Conservation (phyloP, 768 basidiomycete species). For the Amylocystis lapponica region DNA sequence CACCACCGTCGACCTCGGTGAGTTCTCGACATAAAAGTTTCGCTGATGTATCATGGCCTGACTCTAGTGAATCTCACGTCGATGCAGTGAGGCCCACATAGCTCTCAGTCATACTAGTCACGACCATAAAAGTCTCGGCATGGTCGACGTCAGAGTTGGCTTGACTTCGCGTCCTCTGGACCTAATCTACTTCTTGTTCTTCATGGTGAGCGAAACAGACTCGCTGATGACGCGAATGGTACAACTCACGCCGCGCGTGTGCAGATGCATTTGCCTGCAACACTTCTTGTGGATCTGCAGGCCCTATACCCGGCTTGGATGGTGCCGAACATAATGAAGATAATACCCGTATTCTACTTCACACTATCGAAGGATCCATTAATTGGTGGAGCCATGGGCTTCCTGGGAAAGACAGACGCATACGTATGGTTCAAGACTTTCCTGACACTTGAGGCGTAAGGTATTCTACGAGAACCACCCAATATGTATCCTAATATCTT, state of each 20-base stretch:
- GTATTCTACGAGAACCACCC: neutral
- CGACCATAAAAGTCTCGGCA: no score
- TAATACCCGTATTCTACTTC: slow-evolving; percentile 46
- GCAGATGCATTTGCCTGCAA: slow-evolving; percentile 62
- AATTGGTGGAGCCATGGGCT: slow-evolving; percentile 46
- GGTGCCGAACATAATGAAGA: slow-evolving; percentile 42
- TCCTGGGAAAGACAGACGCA: slow-evolving; percentile 23
- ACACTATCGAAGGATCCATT: slow-evolving; percentile 62
- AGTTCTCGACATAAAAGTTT: no score
- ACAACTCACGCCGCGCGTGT: neutral
- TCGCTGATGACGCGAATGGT: neutral
- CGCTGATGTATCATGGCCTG: no score
- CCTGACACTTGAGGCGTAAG: slow-evolving; percentile 56
- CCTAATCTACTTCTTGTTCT: slow-evolving; percentile 66
- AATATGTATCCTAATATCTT: neutral
- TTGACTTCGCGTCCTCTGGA: slow-evolving; percentile 58
- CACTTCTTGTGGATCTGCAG: slow-evolving; percentile 69
- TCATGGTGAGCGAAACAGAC: slow-evolving; percentile 47
- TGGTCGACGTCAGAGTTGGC: no score
- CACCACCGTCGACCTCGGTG: no score
- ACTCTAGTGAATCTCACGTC: no score
- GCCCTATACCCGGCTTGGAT: slow-evolving; percentile 49
- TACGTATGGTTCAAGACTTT: slow-evolving; percentile 65
- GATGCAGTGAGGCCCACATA: no score
- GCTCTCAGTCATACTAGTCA: no score